Base-by-base conservation (phyloP, 2,329 filamentous ascomycete species). In the Zymoseptoria tritici region DNA sequence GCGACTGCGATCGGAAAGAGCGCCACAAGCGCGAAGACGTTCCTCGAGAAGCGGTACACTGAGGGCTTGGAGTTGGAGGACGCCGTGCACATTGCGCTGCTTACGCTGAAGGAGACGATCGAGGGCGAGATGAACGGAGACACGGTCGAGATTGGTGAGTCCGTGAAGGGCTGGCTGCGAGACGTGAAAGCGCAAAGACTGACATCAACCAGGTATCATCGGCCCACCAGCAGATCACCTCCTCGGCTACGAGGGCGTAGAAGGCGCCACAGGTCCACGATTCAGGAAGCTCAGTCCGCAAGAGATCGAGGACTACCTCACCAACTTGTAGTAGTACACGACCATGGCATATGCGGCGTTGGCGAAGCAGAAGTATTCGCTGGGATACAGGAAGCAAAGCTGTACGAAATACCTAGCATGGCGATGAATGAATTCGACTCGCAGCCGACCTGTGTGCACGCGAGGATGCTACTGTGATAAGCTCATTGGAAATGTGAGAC, bases 281-380 rank as follows among this genome's bases (percentile, higher is more conserved):
- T 96, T 96, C 85, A 85, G 91, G 77, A 96, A 96, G 83, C 80
- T 99, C 77, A 96, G 85, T 71, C 91, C 96, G 72, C 91, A 96
- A 79, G 94, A 99, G 80, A 97, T 99, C 73, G 94, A 99, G 81
- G 94, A 99, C 77, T 99, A 99, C 80, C 81, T 99, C 77, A 97
- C 94, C 76, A 97, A 96, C 84, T 85, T 99, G 84, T 97, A 83
- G 84, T 97, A 83, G 86, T 20, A 61, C 60, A 64, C 31, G 49
- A 19, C 69, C 57, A 58, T 56, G 52, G 56, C 58, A 60, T 62
- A 51, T 20, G 21, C 42, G 54, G 31, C 54, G 29, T 55, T 49
- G 26, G 26, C 52, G 52, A 29, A 31, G 52, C 52, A 21, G 16
- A 26, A 53, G 52, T 29, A 53, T 53, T 29, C 52, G 52, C n/a